Base-by-base conservation (phyloP, 2,329 filamentous ascomycete species). In the Tolypocladium album region DNA sequence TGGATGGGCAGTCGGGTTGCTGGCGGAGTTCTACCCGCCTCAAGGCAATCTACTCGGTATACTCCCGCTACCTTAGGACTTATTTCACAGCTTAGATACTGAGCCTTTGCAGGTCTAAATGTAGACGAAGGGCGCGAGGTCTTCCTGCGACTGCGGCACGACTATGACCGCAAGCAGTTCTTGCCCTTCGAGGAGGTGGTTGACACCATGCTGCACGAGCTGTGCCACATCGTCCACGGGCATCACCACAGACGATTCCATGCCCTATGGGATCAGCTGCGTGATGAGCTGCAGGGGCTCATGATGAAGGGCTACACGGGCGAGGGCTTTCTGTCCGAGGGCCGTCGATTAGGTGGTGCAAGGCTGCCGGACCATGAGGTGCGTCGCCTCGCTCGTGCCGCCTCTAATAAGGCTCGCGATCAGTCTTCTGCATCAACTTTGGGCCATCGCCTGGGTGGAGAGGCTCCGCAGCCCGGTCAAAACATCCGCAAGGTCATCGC, bases 171-270 rank as follows among this genome's bases (percentile, higher is more conserved):
- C 12, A 84, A 78, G 45, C 86, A 90, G 66, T 97, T 97, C 68
- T 73, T 96, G 24, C 87, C 89, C 1, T 76, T 92, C 60, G 91
- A 97, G 69, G 79, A 89, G 64, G 82, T 96, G 9, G 80, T 91
- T 52, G 92, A 97, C 72, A 97, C 93, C 0, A 89, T 97, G 86
- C 84, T 97, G 24, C 93, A 97, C 71, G 93, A 97, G 78, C 83
- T 97, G 3, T 87, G 85, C n/a, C 93, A 97, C 69, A 96, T 89
- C 64, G 83, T 91, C 13, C 86, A 88, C 72, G 91, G 90, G 0
- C 89, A 90, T 1, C 93, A 97, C 71, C 86, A 97, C 69, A 81
- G 79, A 55, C 82, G 88, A 42, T 97, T 97, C 69, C 86, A 96
- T 66, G 86, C 86, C 0, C 78, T 97, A 6, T 96, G 92, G 90